phyloP scores from a whole-genome alignment of 2,329 filamentous ascomycete genomes.

The Botryotinia convoluta region DNA sequence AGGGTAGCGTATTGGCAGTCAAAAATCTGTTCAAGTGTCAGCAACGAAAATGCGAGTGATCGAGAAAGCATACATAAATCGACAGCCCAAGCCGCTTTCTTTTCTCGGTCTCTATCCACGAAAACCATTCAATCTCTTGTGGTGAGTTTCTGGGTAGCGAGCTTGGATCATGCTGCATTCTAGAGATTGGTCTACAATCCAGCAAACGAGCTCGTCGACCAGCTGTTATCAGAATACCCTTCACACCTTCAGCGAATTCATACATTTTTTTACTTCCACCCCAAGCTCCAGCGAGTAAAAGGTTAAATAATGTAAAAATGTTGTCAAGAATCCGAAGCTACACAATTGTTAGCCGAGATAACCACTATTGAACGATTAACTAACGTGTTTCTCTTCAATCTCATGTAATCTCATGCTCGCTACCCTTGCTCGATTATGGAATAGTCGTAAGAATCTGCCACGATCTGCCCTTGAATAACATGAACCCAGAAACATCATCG shows the following conservation, averaged over 20 bases:
- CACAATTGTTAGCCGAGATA: conserved; percentile 17
- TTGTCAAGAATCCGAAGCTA: conserved; percentile 33
- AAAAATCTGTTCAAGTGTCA: conserved; percentile 27
- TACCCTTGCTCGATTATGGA: conserved; percentile 33
- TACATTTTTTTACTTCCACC: conserved; percentile 34
- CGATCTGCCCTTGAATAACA: conserved; percentile 33
- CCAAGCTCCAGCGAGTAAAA: conserved; percentile 35
- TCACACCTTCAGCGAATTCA: conserved; percentile 35
- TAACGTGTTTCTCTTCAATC: conserved; percentile 32
- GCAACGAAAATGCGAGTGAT: background rate
- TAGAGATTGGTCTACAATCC: conserved; percentile 31
- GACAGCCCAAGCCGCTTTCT: conserved; percentile 33
- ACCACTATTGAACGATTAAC: background rate
- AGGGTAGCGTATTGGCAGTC: conserved; percentile 36
- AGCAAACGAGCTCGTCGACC: conserved; percentile 32
- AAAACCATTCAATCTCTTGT: conserved; percentile 30
- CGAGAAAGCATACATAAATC: conserved; percentile 31
- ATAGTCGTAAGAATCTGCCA: conserved; percentile 32
- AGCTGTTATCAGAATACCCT: conserved; percentile 33
- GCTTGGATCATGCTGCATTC: conserved; percentile 25
- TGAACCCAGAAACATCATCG: conserved; percentile 37
- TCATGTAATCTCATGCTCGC: conserved; percentile 29
- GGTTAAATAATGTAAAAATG: conserved; percentile 34
- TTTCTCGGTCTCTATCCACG: conserved; percentile 37
- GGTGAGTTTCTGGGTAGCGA: conserved; percentile 24